Evolutionary conservation across 257 asterid species (phyloP).

Genomic region (Rubia yunnanensis): DNA sequence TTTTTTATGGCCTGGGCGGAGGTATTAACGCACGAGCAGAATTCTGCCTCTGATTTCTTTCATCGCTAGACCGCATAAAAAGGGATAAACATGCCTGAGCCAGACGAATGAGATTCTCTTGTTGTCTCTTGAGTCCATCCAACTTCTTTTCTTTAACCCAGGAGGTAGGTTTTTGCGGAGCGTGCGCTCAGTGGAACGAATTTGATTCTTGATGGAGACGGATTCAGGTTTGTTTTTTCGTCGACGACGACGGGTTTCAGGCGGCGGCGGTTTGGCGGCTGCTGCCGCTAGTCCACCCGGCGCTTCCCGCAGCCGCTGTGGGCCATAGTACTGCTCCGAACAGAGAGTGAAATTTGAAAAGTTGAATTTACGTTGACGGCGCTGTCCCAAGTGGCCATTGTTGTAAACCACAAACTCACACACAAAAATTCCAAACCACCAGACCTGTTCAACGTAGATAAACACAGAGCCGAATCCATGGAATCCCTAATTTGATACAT

Average conservation of each 20-base stretch:
- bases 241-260: conserved; percentile 50
- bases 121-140: conserved; percentile 80
- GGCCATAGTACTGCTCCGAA: conserved; percentile 33
- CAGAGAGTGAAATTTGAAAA: background rate
- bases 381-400: no score
- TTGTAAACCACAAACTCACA: no score
- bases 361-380: background rate
- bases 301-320: conserved; percentile 81
- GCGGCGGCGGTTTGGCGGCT: conserved; percentile 39
- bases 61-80: no score
- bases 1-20: no score
- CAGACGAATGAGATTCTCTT: conserved; percentile 61
- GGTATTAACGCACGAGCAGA: no score
- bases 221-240: conserved; percentile 60
- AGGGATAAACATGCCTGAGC: no score
- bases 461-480: no score
- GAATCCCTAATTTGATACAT: no score
- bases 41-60: no score
- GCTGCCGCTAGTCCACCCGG: conserved; percentile 35
- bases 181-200: conserved; percentile 82
- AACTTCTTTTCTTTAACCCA: conserved; percentile 70
- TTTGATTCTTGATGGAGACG: conserved; percentile 76
- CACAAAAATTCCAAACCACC: no score
- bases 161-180: conserved; percentile 77
- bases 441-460: no score